Evolutionary conservation across 2,329 filamentous ascomycete species (phyloP), one percentile per base, ranked within the genome.

Genomic region (Scedosporium boydii): DNA sequence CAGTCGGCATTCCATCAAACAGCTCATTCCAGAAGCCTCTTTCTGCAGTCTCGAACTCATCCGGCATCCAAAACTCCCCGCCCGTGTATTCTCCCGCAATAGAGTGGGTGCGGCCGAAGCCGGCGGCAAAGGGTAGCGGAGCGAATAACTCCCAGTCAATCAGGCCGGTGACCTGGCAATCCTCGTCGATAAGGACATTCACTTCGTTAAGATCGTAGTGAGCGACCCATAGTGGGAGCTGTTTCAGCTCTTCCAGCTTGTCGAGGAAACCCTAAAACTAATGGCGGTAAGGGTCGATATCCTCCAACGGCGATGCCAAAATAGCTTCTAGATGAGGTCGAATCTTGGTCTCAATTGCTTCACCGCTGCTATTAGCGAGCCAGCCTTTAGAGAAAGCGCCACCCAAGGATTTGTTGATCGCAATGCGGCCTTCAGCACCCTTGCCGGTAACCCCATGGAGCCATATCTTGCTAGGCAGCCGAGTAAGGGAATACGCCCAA

Each of bases 11-110:
- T 12, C 67, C 69, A 44, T 62, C 53, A 29, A 71, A 68, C 34
- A 71, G 51, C 42, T 65, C 65, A 41, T 61, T 58, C 70, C 68
- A 71, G 62, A 72, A 69, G 18, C 23, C 67, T 44, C 65, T 58
- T 64, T 70, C 69, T 26, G 69, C 67, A 51, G 58, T 62, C 63
- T 69, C 69, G 51, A 70, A 71, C 27, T 69, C 66, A 34, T 68
- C 67, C 1, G 67, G 66, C 65, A 68, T 66, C 63, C 64, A 67
- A 53, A 71, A 70, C 66, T 70, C 65, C 1, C 69, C 68, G 4
- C 59, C 63, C 3, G 63, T 64, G 44, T 64, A 68, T 64, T 68
- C 66, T 23, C 68, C 69, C 18, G 67, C 69, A 53, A 69, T 59
- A 23, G 64, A 65, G 44, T 69, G 68, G 29, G 69, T 66, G 16